Conservation (phyloP, 1,284 basidiomycete species). For the Stygiomarasmius scandens region DNA sequence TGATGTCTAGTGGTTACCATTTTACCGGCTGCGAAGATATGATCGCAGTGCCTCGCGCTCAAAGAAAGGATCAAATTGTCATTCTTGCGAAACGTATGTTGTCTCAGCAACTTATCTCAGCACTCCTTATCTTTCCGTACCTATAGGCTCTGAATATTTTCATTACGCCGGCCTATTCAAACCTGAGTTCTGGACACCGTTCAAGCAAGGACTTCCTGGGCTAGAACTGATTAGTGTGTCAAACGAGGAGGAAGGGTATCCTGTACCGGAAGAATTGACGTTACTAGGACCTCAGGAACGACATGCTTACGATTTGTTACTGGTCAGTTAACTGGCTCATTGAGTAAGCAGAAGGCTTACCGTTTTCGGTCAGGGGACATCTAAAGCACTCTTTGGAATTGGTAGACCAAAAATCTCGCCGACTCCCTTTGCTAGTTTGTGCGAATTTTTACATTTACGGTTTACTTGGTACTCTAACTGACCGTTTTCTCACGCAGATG, state of each 20-base stretch:
- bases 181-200: not conserved
- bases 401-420: conserved; percentile 6
- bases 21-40: conserved; percentile 9
- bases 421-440: conserved; percentile 3
- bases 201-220: conserved; percentile 2
- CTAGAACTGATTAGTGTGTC: not conserved
- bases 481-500: too few species aligned
- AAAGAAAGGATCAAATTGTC: conserved; percentile 9
- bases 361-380: conserved; percentile 6
- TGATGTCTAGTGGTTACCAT: conserved; percentile 5
- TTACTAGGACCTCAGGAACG: conserved; percentile 1
- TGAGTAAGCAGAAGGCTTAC: too few species aligned
- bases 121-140: too few species aligned
- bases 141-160: conserved; percentile 6
- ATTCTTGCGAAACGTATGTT: conserved; percentile 9
- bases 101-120: not conserved
- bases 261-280: conserved; percentile 3
- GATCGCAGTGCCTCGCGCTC: not conserved
- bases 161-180: conserved; percentile 3
- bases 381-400: conserved; percentile 10
- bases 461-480: too few species aligned
- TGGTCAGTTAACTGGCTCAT: not conserved
- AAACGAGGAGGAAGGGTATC: conserved; percentile 5
- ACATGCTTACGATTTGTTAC: conserved; percentile 4
- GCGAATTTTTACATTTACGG: too few species aligned